Conservation (phyloP, 2,329 filamentous ascomycete species). For the Pseudofabraea citricarpa region DNA sequence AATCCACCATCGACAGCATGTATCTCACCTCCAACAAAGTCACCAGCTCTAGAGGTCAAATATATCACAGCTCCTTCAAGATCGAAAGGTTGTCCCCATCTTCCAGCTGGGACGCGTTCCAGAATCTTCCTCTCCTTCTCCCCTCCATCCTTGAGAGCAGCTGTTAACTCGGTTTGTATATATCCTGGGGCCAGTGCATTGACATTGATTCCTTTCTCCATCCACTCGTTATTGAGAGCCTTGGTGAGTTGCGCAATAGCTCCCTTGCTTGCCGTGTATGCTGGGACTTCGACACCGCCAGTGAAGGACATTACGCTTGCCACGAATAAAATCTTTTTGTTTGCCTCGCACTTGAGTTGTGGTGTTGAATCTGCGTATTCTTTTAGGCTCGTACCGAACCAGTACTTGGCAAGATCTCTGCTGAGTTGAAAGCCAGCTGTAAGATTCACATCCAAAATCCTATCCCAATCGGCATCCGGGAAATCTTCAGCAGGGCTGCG, state of each 20-base stretch:
- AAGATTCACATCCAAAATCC: conserved; percentile 34
- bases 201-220: conserved; percentile 65
- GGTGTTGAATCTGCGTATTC: background rate
- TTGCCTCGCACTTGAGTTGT: background rate
- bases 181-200: conserved; percentile 88
- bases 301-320: conserved; percentile 15
- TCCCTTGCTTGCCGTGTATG: conserved; percentile 13
- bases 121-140: conserved; percentile 70
- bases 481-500: conserved; percentile 33
- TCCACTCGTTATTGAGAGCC: conserved; percentile 79
- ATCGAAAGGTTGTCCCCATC: conserved; percentile 76
- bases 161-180: conserved; percentile 84
- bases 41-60: conserved; percentile 55
- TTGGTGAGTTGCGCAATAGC: conserved; percentile 57
- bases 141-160: conserved; percentile 68
- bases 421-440: conserved; percentile 11
- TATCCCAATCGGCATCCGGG: conserved; percentile 32
- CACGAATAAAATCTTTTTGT: conserved; percentile 10
- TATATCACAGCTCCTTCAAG: conserved; percentile 77
- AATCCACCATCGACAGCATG: conserved; percentile 11
- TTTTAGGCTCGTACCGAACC: conserved; percentile 6
- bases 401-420: conserved; percentile 11
- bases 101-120: conserved; percentile 70
- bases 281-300: conserved; percentile 5
- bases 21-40: conserved; percentile 18